A percentile compares a stretch with the other conserved stretches of the same genome.
These are phyloP conservation scores for Metschnikowia cubensis DNA, from an alignment of 805 yeast genomes.

Conservation along the genomic window DNA sequence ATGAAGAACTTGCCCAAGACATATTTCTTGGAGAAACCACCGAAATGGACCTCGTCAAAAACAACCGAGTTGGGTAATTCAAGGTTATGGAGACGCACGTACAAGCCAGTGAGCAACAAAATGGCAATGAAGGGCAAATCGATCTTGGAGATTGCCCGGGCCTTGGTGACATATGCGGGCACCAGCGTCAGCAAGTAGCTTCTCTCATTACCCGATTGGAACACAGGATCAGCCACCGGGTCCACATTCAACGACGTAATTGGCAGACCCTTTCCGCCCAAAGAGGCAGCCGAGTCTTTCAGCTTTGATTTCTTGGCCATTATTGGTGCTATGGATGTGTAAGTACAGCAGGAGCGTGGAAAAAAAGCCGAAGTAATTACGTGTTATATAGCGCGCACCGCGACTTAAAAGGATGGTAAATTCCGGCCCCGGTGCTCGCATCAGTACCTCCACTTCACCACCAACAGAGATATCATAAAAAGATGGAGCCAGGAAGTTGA, in stretches of 20 bases:
- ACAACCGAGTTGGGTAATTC: conserved; percentile 77
- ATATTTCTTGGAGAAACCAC: conserved; percentile 91
- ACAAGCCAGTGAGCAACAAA: conserved; percentile 47
- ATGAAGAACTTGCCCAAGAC: conserved; percentile 59
- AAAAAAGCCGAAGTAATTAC: background rate
- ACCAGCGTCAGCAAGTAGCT: conserved; percentile 53
- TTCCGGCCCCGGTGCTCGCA: too few species aligned
- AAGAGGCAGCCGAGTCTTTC: conserved; percentile 7
- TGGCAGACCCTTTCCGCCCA: background rate
- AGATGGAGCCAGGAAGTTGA: too few species aligned
- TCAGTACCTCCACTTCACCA: too few species aligned
- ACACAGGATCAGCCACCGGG: conserved; percentile 33
- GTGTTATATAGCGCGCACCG: conserved; percentile 3
- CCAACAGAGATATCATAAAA: too few species aligned
- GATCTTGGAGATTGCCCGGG: conserved; percentile 15
- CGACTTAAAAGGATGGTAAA: background rate
- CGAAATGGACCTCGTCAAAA: conserved; percentile 92
- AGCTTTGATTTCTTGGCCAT: conserved; percentile 18
- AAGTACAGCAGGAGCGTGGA: background rate
- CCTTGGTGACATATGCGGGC: conserved; percentile 30
- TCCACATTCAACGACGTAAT: conserved; percentile 31
- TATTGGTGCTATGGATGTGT: conserved; percentile 1
- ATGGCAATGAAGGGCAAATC: conserved; percentile 30
- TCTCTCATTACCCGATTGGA: conserved; percentile 49
- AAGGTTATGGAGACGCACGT: conserved; percentile 59